Base-by-base conservation (phyloP, 2,329 filamentous ascomycete species). In the Trichoderma harzianum region DNA sequence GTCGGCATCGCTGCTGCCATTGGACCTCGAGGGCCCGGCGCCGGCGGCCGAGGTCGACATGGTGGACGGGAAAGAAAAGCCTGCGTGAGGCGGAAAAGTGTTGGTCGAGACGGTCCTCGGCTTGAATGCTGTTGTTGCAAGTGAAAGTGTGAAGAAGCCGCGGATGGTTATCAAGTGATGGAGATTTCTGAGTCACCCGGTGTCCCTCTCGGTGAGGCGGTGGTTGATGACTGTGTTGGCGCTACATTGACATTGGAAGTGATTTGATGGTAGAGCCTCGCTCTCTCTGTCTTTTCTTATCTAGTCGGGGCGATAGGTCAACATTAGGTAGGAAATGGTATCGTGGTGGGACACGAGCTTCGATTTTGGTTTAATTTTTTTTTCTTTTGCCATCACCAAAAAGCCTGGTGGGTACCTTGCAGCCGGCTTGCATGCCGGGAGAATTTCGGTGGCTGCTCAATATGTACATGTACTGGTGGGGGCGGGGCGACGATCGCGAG, bases 31-130 rank as follows among this genome's bases (percentile, higher is more conserved):
- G 12, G 73, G 74, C 47, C 75, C 72, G 26, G 74, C 74, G 6
- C 76, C 72, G 8, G 74, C 71, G 47, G 76, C 74, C 47, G 79
- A 73, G 72, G 77, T 75, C 39, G 80, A 76, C 79, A 80, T 80
- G 61, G 53, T 58, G 28, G 26, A 11, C 5, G 26, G 16, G 10
- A 30, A 55, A 21, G 11, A 2, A 43, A n/a, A 34, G 62, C 43
- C 62, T 65, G 62, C 28, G 43, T 5, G 62, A 65, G 62, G 39
- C 62, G 47, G 47, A 65, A 47, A 47, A 21, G 26, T 32, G 39
- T 11, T 32, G 39, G 5, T 18, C 10, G 36, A 43, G 16, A 43
- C n/a, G 47, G 10, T 51, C 47, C n/a, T 24, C n/a, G 47, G n/a
- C 10, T 47, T 21, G 36, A 18, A 18, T 24, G 47, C n/a, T 21